Conservation (phyloP, 1,284 basidiomycete species). For the Hortiboletus rubellus region DNA sequence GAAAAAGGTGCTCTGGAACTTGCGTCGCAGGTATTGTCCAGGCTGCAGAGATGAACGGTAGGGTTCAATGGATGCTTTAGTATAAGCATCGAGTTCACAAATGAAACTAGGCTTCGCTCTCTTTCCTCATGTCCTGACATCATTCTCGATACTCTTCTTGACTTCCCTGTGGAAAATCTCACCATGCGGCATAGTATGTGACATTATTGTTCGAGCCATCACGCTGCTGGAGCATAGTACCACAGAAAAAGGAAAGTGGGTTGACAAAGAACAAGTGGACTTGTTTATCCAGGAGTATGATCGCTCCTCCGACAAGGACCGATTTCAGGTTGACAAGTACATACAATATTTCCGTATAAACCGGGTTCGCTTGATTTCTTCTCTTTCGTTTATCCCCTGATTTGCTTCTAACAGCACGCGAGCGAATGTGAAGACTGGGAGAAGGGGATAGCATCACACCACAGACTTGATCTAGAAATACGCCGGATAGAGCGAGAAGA, state of each 20-base stretch:
- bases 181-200: not conserved
- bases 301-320: constrained; percentile 1
- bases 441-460: not conserved
- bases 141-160: not conserved
- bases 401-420: constrained; percentile 4
- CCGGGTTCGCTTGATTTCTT: not conserved
- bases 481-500: not conserved
- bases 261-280: constrained; percentile 8
- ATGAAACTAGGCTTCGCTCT: not conserved
- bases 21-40: constrained; percentile 16
- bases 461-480: not conserved
- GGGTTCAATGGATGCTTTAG: not conserved
- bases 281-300: not conserved
- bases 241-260: not conserved
- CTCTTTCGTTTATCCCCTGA: not conserved
- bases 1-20: constrained; percentile 2
- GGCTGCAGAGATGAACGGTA: constrained; percentile 2
- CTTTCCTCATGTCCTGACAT: not conserved
- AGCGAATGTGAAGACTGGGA: not conserved
- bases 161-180: not conserved
- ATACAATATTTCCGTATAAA: no score
- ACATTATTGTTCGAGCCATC: not conserved
- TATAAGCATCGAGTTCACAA: not conserved
- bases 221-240: not conserved
- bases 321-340: no score